These are phyloP conservation scores for Solanum sejunctum DNA, from an alignment of 257 asterid species.

Conservation along the genomic window DNA sequence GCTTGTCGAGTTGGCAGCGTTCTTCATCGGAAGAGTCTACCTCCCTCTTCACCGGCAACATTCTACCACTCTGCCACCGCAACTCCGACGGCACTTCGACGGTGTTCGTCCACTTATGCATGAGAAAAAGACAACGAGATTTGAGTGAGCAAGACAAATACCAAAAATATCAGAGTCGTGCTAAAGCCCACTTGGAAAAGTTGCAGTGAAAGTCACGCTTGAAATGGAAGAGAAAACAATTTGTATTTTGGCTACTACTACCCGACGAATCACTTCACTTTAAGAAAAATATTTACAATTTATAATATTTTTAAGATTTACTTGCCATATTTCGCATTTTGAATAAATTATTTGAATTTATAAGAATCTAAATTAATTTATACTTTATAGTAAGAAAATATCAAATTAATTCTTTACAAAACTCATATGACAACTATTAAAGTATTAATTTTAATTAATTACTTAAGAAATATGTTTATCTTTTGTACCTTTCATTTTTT, in stretches of 20 bases:
- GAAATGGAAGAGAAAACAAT: neutral
- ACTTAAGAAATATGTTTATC: no score
- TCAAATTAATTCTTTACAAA: no score
- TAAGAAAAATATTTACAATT: neutral
- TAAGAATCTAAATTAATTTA: no score
- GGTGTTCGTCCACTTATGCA: conserved; percentile 14
- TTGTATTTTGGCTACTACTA: neutral
- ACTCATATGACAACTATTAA: no score
- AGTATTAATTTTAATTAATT: no score
- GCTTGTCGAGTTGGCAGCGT: conserved; percentile 22
- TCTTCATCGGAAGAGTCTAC: conserved; percentile 35
- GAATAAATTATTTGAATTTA: no score
- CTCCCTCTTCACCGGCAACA: conserved; percentile 26
- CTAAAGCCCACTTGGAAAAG: neutral
- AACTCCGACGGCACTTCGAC: conserved; percentile 4
- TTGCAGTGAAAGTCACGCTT: neutral
- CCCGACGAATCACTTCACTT: neutral
- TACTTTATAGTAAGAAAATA: no score
- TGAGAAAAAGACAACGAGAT: neutral
- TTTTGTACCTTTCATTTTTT: no score
- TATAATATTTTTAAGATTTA: no score
- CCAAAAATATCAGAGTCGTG: neutral
- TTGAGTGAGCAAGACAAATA: neutral
- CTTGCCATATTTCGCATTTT: no score
- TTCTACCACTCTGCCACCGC: conserved; percentile 7